Evolutionary conservation across 1,139 yeast genomes (phyloP).

Genomic region (Sugiyamaella castrensis): DNA sequence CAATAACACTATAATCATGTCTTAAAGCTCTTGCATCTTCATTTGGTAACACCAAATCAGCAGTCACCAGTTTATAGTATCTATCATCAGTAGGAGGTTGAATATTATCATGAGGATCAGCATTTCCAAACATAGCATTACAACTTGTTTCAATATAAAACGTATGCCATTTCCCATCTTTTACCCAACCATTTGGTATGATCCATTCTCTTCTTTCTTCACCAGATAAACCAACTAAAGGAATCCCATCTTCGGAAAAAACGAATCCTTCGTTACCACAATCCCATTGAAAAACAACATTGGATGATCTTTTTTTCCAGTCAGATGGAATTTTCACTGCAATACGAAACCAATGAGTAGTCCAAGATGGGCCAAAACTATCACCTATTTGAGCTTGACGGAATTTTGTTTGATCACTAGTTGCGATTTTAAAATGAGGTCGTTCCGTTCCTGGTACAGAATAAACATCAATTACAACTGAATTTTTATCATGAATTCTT

Average conservation of each 20-base stretch:
- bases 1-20: conserved; percentile 79
- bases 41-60: conserved; percentile 84
- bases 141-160: conserved; percentile 89
- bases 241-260: conserved; percentile 63
- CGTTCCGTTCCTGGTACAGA: conserved; percentile 56
- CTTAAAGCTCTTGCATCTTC: conserved; percentile 73
- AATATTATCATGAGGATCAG: conserved; percentile 43
- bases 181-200: conserved; percentile 54
- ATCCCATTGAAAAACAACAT: conserved; percentile 78
- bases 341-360: conserved; percentile 88
- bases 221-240: conserved; percentile 83
- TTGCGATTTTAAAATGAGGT: conserved; percentile 72
- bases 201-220: conserved; percentile 77
- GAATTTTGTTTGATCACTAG: conserved; percentile 61
- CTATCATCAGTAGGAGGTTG: conserved; percentile 64
- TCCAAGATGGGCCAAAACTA: conserved; percentile 94
- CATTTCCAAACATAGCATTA: conserved; percentile 91
- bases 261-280: conserved; percentile 82
- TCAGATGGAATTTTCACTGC: conserved; percentile 57
- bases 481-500: conserved; percentile 44
- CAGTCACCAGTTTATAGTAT: conserved; percentile 59
- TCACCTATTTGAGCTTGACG: conserved; percentile 63
- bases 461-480: conserved; percentile 52
- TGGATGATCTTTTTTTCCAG: conserved; percentile 31
- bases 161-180: conserved; percentile 43